phyloP scores from a whole-genome alignment of 2,329 filamentous ascomycete species.

The Ceratocystis papillata region DNA sequence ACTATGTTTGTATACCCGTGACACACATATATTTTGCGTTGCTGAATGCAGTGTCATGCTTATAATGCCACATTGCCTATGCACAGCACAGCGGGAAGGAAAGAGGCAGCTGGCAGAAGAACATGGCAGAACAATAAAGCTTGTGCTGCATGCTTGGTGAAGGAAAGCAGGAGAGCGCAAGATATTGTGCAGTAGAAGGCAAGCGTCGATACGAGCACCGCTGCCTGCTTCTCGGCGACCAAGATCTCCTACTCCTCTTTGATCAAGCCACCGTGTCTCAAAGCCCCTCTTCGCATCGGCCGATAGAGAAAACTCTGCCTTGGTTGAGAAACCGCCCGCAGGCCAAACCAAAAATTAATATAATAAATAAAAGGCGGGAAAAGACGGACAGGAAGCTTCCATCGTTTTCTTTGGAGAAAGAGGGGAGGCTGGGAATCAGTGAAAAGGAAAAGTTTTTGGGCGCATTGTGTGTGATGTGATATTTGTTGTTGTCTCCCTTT shows the following conservation, averaged over 20 bases:
- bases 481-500: constrained; percentile 9
- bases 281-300: constrained; percentile 1
- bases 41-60: constrained; percentile 10
- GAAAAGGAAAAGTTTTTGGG: constrained; percentile 5
- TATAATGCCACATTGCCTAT: constrained; percentile 10
- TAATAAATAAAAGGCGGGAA: constrained; percentile 1
- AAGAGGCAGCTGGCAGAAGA: neutral
- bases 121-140: neutral
- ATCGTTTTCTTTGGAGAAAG: constrained; percentile 9
- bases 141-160: neutral
- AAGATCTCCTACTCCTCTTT: neutral
- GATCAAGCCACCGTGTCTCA: constrained; percentile 11
- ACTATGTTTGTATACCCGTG: neutral
- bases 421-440: constrained; percentile 11
- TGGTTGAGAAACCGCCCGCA: neutral
- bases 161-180: neutral
- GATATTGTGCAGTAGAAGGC: neutral
- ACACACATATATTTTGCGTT: neutral
- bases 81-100: constrained; percentile 8
- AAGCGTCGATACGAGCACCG: neutral
- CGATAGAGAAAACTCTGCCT: constrained; percentile 9
- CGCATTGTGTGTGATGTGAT: constrained; percentile 7
- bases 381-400: neutral
- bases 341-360: neutral
- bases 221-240: too few relatives aligned